Evolutionary conservation across 139 green algal genomes (phyloP).

Genomic region (Chlorella sp.): DNA sequence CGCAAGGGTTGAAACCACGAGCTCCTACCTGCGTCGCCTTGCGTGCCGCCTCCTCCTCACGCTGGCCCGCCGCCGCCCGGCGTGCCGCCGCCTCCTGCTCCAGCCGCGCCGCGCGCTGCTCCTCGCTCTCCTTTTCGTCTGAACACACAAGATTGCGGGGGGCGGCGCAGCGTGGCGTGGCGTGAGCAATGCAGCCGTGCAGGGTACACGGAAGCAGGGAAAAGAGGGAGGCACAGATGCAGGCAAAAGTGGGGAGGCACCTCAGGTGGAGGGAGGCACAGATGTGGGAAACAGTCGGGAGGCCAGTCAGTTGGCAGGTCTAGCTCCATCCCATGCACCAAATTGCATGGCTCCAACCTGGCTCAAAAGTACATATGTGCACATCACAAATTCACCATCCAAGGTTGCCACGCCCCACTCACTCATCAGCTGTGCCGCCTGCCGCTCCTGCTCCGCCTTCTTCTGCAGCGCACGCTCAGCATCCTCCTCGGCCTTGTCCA

Average conservation of each 20-base stretch:
- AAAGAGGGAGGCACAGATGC: too few species aligned
- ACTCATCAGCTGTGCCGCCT: constrained; percentile 33
- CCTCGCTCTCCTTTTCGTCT: constrained; percentile 31
- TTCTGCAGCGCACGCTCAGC: constrained; percentile 26
- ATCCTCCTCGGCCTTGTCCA: constrained; percentile 5
- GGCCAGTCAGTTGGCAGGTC: too few species aligned
- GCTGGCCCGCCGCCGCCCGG: background rate
- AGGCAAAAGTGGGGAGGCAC: too few species aligned
- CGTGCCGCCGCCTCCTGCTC: constrained; percentile 30
- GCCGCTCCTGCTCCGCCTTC: constrained; percentile 43
- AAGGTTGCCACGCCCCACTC: background rate
- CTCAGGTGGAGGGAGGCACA: background rate
- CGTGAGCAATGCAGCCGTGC: background rate
- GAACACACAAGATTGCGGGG: background rate
- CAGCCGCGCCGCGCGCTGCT: constrained; percentile 21
- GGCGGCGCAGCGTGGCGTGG: background rate
- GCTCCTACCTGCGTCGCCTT: background rate
- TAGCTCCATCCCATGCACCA: too few species aligned
- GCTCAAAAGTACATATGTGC: too few species aligned
- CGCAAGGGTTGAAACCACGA: too few species aligned
- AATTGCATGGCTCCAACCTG: too few species aligned
- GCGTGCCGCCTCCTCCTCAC: constrained; percentile 25
- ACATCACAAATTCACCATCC: background rate
- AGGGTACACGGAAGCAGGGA: too few species aligned
- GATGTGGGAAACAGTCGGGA: background rate